A percentile compares a stretch with the other conserved stretches of the same genome.
Evolutionary conservation across 164 flowering plant species (phyloP).

Genomic region (Santalum album): DNA sequence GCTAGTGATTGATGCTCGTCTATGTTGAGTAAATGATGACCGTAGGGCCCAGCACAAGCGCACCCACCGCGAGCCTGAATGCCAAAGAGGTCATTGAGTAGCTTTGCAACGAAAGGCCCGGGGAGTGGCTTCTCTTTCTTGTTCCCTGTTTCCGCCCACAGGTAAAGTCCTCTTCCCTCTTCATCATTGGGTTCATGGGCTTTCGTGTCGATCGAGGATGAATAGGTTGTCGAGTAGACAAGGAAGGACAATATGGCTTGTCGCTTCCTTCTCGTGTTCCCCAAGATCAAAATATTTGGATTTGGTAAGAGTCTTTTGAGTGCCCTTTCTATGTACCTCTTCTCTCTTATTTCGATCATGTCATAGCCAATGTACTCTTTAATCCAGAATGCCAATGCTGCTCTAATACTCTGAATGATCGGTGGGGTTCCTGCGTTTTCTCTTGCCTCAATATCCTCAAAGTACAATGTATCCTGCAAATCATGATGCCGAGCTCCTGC

Average conservation of each 20-base stretch:
- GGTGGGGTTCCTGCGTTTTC: constrained; percentile 81
- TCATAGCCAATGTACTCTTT: constrained; percentile 69
- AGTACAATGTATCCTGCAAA: constrained; percentile 65
- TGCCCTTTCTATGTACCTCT: constrained; percentile 31
- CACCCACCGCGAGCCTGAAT: constrained; percentile 87
- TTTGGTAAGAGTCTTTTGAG: constrained; percentile 49
- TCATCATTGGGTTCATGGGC: neutral
- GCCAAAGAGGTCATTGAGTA: constrained; percentile 83
- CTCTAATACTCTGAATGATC: constrained; percentile 60
- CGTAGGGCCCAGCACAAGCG: constrained; percentile 90
- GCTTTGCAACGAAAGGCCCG: constrained; percentile 66
- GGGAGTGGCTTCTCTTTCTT: constrained; percentile 56
- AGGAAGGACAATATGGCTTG: constrained; percentile 74
- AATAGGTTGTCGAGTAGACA: constrained; percentile 30
- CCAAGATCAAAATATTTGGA: constrained; percentile 45
- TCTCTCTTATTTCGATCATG: constrained; percentile 40
- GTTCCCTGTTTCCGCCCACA: constrained; percentile 42
- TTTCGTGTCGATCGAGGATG: neutral
- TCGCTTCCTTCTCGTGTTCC: constrained; percentile 40
- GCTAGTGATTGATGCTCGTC: constrained; percentile 34
- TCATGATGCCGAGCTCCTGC: neutral
- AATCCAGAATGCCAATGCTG: constrained; percentile 72
- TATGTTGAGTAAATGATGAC: constrained; percentile 46
- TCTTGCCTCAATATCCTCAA: constrained; percentile 61
- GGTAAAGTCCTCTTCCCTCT: constrained; percentile 9